Evolutionary conservation across 108 stramenopile genomes (phyloP).

Genomic region (Epipyxis sp.): DNA sequence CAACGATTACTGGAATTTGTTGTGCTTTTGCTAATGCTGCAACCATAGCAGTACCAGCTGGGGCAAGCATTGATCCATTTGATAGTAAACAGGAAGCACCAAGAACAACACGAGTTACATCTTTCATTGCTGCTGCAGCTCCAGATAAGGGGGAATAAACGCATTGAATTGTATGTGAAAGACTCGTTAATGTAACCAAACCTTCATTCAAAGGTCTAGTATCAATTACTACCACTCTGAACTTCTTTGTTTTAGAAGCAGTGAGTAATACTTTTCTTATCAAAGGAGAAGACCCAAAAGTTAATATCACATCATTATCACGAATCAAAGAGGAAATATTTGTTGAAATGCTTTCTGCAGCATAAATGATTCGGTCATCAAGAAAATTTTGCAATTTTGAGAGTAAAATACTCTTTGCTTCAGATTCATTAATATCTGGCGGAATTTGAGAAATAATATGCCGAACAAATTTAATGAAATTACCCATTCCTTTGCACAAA

Average conservation of each 20-base stretch:
- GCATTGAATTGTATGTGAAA: slow-evolving; percentile 67
- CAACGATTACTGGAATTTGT: slow-evolving; percentile 89
- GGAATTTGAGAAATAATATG: slow-evolving; percentile 68
- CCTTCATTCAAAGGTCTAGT: slow-evolving; percentile 78
- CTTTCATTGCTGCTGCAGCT: slow-evolving; percentile 84
- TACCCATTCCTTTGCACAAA: slow-evolving; percentile 8
- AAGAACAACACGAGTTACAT: slow-evolving; percentile 90
- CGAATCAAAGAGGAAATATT: slow-evolving; percentile 72
- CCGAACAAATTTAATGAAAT: background rate
- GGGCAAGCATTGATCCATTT: slow-evolving; percentile 83
- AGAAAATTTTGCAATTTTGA: slow-evolving; percentile 80
- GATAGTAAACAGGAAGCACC: slow-evolving; percentile 93
- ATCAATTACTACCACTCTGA: slow-evolving; percentile 92
- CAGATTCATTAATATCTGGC: slow-evolving; percentile 70
- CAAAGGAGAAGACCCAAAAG: slow-evolving; percentile 71
- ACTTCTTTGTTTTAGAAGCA: slow-evolving; percentile 49
- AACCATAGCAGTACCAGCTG: slow-evolving; percentile 88
- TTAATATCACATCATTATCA: slow-evolving; percentile 85
- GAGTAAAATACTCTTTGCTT: slow-evolving; percentile 66
- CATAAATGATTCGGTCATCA: slow-evolving; percentile 79
- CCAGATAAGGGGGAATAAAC: slow-evolving; percentile 82
- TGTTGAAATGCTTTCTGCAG: slow-evolving; percentile 77
- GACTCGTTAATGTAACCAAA: slow-evolving; percentile 58
- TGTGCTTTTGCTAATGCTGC: slow-evolving; percentile 77
- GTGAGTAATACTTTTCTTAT: slow-evolving; percentile 62